Conservation (phyloP, 441 rosid genomes). For the Corymbia calophylla region DNA sequence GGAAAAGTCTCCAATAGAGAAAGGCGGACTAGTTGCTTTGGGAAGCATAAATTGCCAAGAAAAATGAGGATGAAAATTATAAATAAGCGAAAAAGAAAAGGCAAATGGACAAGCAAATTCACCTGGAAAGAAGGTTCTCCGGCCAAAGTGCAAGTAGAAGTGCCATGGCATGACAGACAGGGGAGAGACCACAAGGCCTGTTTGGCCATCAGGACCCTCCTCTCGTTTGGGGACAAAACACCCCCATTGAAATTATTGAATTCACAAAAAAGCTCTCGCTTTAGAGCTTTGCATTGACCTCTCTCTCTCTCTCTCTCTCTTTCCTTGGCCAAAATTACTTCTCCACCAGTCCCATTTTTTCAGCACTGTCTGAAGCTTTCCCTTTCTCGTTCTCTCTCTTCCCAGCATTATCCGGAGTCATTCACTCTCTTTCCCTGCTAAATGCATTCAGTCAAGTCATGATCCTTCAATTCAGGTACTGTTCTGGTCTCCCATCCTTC, state of each 20-base stretch:
- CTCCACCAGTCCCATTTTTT: background rate
- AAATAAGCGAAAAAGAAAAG: background rate
- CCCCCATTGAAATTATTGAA: constrained; percentile 3
- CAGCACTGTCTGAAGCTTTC: background rate
- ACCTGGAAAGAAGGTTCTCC: background rate
- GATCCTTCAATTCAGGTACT: constrained; percentile 19
- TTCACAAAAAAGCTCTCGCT: constrained; percentile 1
- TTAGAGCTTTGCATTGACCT: constrained; percentile 5
- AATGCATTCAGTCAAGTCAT: background rate
- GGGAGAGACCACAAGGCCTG: constrained; percentile 3
- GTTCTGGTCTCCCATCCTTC: background rate
- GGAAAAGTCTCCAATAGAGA: background rate
- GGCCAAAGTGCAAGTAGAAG: background rate
- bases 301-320: constrained; percentile 10
- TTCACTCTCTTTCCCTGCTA: constrained; percentile 3
- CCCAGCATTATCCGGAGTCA: background rate
- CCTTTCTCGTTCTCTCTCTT: background rate
- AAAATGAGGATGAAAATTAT: background rate
- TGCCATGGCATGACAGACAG: background rate
- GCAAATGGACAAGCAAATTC: background rate
- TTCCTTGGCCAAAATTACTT: constrained; percentile 17
- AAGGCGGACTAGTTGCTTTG: background rate
- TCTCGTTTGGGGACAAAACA: background rate
- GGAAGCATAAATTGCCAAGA: background rate
- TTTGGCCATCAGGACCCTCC: constrained; percentile 5